Conservation (phyloP, 2,329 filamentous ascomycete species). For the Cladosporium sp. region DNA sequence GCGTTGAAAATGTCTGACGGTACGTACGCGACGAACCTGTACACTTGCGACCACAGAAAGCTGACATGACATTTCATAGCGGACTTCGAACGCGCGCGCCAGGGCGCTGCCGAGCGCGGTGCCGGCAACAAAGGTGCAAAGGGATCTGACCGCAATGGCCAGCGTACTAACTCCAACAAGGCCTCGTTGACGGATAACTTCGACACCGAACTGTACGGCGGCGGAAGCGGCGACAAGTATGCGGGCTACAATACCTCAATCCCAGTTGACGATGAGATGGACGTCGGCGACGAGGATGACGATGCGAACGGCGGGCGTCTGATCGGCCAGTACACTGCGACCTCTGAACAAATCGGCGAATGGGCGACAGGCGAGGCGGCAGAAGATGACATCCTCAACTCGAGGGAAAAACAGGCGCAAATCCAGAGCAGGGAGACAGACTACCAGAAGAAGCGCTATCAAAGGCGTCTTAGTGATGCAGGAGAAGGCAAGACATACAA, state of each 20-base stretch:
- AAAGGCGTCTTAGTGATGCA: slow-evolving; percentile 71
- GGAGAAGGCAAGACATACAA: slow-evolving; percentile 73
- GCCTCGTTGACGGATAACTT: slow-evolving; percentile 84
- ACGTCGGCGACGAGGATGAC: slow-evolving; percentile 69
- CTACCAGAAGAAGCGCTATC: slow-evolving; percentile 92
- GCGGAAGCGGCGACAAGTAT: slow-evolving; percentile 68
- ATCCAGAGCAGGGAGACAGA: slow-evolving; percentile 93
- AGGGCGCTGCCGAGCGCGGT: slow-evolving; percentile 90
- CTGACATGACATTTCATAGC: slow-evolving; percentile 39
- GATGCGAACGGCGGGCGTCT: slow-evolving; percentile 61
- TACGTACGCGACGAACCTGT: no score
- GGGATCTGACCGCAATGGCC: slow-evolving; percentile 70
- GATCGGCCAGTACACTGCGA: slow-evolving; percentile 93
- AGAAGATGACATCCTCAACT: slow-evolving; percentile 84
- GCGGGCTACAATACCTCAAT: slow-evolving; percentile 89
- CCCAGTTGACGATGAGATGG: slow-evolving; percentile 70
- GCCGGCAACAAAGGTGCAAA: slow-evolving; percentile 75
- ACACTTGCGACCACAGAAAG: slow-evolving; percentile 12
- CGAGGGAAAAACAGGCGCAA: slow-evolving; percentile 80
- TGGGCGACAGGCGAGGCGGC: slow-evolving; percentile 84
- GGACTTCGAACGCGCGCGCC: slow-evolving; percentile 82
- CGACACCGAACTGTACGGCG: slow-evolving; percentile 83
- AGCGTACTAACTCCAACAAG: slow-evolving; percentile 78
- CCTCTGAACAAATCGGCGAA: slow-evolving; percentile 86
- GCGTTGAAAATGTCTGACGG: slow-evolving; percentile 31